Percentiles rank a stretch among this genome's conserved stretches.
Evolutionary conservation across 176 grass and related monocot species (phyloP).

Genomic region (Carex myosuroides): DNA sequence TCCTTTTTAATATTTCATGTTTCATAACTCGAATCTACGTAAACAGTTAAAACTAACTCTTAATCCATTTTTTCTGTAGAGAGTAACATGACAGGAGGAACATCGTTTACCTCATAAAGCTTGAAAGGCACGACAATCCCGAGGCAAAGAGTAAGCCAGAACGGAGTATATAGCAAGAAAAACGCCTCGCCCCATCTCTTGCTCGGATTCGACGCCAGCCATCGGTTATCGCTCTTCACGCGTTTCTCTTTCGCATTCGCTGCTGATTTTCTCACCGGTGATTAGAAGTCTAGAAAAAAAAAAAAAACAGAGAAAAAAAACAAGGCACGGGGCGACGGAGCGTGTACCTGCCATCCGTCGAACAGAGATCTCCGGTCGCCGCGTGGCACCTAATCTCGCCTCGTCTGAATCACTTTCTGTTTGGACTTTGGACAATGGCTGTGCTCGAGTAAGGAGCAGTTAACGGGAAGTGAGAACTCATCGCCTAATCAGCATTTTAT

Average conservation of each 20-base stretch:
- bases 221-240: constrained; percentile 13
- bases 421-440: not conserved
- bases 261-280: not conserved
- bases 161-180: constrained; percentile 91
- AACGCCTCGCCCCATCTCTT: constrained; percentile 90
- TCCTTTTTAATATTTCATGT: not conserved
- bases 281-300: not conserved
- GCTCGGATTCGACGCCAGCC: constrained; percentile 64
- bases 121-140: constrained; percentile 82
- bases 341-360: constrained; percentile 1
- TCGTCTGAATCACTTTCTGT: not conserved
- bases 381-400: not conserved
- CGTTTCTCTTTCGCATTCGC: not conserved
- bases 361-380: not conserved
- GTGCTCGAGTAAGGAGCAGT: not conserved
- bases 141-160: constrained; percentile 87
- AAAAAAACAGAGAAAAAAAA: no score
- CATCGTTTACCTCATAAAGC: constrained; percentile 65
- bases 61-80: not conserved
- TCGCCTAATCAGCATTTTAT: no score
- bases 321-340: not conserved
- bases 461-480: no score
- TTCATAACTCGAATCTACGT: not conserved
- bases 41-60: not conserved
- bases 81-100: not conserved